Percentiles rank a stretch among this genome's conserved stretches.
Evolutionary conservation across 179 eudicot genomes (phyloP).

Genomic region (Nepenthes alata): DNA sequence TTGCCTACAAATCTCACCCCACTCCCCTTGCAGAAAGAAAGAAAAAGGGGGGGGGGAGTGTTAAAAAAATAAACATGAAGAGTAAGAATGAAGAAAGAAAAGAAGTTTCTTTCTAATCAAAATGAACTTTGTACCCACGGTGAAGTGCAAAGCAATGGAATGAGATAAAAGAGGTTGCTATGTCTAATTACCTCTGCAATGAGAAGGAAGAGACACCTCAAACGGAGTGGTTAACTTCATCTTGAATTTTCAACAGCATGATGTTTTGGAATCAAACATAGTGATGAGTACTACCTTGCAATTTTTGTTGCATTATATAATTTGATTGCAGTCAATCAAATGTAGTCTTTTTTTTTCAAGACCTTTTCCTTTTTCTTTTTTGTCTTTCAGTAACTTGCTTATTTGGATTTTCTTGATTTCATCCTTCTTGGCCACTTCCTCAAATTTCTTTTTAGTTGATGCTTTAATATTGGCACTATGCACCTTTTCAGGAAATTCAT

Average conservation of each 20-base stretch:
- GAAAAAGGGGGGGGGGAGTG: too few relatives aligned
- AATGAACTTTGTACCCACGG: background rate
- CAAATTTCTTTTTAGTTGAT: background rate
- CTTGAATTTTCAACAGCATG: too few relatives aligned
- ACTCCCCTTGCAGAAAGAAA: too few relatives aligned
- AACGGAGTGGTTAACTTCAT: too few relatives aligned
- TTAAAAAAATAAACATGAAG: too few relatives aligned
- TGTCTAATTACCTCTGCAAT: too few relatives aligned
- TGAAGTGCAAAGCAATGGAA: background rate
- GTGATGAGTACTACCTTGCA: too few relatives aligned
- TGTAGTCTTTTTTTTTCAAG: background rate
- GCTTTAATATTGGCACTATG: background rate
- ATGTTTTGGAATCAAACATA: background rate
- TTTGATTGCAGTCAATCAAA: too few relatives aligned
- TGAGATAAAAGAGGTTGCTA: background rate
- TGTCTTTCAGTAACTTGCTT: too few relatives aligned
- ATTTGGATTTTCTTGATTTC: too few relatives aligned
- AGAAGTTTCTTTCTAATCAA: background rate
- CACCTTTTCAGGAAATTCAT: slow-evolving; percentile 71
- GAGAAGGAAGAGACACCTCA: too few relatives aligned
- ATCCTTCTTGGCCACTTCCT: background rate
- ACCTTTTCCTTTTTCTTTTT: background rate
- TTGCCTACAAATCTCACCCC: background rate
- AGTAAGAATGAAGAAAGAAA: background rate
- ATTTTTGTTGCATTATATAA: too few relatives aligned